A percentile compares a stretch with the other conserved stretches of the same genome.
phyloP scores from a whole-genome alignment of 2,329 filamentous ascomycete genomes.

The Epicoccum sorghinum region DNA sequence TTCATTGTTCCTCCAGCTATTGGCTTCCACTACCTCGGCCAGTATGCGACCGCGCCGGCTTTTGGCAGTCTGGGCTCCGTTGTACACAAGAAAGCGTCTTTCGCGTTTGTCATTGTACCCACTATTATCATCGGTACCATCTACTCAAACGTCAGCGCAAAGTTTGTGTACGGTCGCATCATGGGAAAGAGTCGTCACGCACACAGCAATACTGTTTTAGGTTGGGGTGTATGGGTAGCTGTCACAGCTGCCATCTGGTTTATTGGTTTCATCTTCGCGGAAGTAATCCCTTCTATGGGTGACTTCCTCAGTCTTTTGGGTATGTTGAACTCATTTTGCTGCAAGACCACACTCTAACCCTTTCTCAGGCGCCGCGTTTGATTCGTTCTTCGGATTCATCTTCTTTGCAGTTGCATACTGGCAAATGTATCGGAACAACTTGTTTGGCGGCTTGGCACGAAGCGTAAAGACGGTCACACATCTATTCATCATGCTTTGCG shows the following conservation, averaged over 20 bases:
- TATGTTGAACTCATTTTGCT: not conserved
- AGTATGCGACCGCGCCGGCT: slow-evolving; percentile 85
- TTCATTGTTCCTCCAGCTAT: slow-evolving; percentile 82
- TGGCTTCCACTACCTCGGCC: slow-evolving; percentile 83
- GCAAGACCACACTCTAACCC: slow-evolving; percentile 60
- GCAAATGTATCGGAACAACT: slow-evolving; percentile 71
- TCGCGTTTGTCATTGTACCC: slow-evolving; percentile 94
- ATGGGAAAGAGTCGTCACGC: slow-evolving; percentile 82
- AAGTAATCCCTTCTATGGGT: slow-evolving; percentile 90
- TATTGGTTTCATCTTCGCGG: slow-evolving; percentile 83
- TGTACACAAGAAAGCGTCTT: slow-evolving; percentile 82
- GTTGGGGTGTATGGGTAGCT: slow-evolving; percentile 77
- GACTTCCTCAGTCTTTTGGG: slow-evolving; percentile 1
- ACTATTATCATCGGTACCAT: slow-evolving; percentile 88
- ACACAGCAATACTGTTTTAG: slow-evolving; percentile 76
- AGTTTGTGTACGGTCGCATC: slow-evolving; percentile 87
- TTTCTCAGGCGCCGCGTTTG: slow-evolving; percentile 81
- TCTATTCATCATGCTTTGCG: slow-evolving; percentile 53
- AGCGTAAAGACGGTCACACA: slow-evolving; percentile 54
- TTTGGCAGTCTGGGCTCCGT: slow-evolving; percentile 79
- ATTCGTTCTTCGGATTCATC: slow-evolving; percentile 92
- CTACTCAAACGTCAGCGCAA: slow-evolving; percentile 85
- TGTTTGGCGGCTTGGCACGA: slow-evolving; percentile 48
- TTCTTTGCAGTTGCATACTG: slow-evolving; percentile 87
- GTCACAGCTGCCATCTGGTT: slow-evolving; percentile 80